Evolutionary conservation across 2,329 filamentous ascomycete genomes (phyloP).

Genomic region (Colletotrichum sp.): DNA sequence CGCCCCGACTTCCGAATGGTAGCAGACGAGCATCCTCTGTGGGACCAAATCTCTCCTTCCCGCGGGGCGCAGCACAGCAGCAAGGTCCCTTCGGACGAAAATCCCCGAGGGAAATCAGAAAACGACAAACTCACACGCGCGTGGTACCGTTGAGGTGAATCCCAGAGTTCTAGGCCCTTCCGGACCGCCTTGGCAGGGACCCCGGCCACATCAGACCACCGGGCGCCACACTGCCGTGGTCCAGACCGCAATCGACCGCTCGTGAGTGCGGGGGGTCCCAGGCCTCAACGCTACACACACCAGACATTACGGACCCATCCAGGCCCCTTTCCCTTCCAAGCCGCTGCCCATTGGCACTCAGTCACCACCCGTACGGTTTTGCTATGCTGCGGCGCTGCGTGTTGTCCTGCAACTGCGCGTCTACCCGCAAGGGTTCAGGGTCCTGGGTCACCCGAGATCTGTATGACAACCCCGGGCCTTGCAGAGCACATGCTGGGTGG

Average conservation of each 20-base stretch:
- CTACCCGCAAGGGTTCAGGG: slow-evolving; percentile 6
- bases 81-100: background rate
- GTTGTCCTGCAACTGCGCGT: background rate
- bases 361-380: background rate
- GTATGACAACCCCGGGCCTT: background rate
- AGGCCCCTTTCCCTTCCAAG: background rate
- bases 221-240: slow-evolving; percentile 6
- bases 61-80: background rate
- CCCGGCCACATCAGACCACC: slow-evolving; percentile 12
- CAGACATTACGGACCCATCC: background rate
- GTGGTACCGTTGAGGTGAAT: background rate
- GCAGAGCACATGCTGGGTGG: background rate
- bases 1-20: background rate
- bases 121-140: background rate
- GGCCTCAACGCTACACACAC: background rate
- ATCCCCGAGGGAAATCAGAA: background rate
- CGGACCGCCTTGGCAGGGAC: slow-evolving; percentile 10
- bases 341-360: background rate
- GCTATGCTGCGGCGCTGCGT: background rate
- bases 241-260: slow-evolving; percentile 19
- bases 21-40: background rate
- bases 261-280: background rate
- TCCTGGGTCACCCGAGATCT: background rate
- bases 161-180: slow-evolving; percentile 9
- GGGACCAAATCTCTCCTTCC: background rate